A percentile compares a stretch with the other conserved stretches of the same genome.
Conservation (phyloP, 495 filamentous ascomycete genomes). For the Aspergillus avenaceus region DNA sequence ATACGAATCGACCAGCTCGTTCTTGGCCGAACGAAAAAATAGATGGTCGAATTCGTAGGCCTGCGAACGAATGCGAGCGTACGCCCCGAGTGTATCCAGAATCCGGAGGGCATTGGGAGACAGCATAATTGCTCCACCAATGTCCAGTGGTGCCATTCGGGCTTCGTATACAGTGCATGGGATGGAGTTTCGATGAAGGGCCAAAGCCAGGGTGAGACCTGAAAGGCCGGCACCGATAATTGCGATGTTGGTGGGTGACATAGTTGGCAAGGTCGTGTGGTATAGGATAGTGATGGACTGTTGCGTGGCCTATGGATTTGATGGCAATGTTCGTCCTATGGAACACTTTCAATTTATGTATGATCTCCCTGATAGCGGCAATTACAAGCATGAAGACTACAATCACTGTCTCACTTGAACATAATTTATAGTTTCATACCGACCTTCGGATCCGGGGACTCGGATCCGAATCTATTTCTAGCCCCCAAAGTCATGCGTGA, state of each 20-base stretch:
- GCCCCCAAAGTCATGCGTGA: no score
- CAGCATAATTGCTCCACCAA: conserved; percentile 50
- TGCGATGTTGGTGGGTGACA: conserved; percentile 27
- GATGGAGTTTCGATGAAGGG: conserved; percentile 35
- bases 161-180: conserved; percentile 43
- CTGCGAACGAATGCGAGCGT: conserved; percentile 26
- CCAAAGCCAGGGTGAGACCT: conserved; percentile 44
- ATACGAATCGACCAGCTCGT: conserved; percentile 35
- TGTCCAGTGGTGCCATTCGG: conserved; percentile 26
- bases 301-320: no score
- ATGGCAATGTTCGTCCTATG: no score
- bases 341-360: no score
- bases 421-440: no score
- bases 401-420: no score
- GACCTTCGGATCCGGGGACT: no score
- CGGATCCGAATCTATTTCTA: no score
- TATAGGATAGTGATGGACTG: no score
- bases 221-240: conserved; percentile 47
- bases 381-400: no score
- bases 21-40: conserved; percentile 33
- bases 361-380: no score
- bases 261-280: no score
- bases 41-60: conserved; percentile 37
- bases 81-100: conserved; percentile 43
- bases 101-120: conserved; percentile 48